Evolutionary conservation across 768 basidiomycete genomes (phyloP), one percentile per base, ranked within the genome.

Genomic region (Rhodotorula toruloides): DNA sequence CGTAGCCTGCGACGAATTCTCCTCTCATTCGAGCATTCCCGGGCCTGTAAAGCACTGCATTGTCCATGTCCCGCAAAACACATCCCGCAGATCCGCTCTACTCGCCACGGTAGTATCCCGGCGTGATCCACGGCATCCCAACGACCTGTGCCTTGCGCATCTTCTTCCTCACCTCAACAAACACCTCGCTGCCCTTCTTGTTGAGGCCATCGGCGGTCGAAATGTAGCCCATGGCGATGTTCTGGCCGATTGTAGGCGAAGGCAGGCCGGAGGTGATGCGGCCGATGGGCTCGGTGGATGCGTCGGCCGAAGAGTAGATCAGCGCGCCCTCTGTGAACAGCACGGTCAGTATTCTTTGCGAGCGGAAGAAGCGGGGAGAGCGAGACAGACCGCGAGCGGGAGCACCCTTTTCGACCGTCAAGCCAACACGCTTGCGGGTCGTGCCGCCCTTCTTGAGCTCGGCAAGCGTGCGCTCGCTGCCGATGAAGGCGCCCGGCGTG

Each of bases 171-270:
- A 98, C 88, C 65, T 93, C 88, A 22, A 98, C 86, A 55, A 83
- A 82, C 7, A 98, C 81, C 75, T 87, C 84, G 0, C 87, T 94
- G 17, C 90, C 91, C 77, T 90, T 93, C 80, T 92, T 97, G 79
- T 94, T 90, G 78, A 82, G 85, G 0, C 91, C 91, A 27, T 69
- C 69, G 17, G 8, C 39, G 29, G 80, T 83, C 68, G 81, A 76
- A 53, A 97, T 83, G 74, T 98, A 98, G 1, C 86, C 94, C 94
- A 98, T 98, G 1, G 93, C 91, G 72, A 98, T 90, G 77, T 99
- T 97, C 77, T 87, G 86, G 2, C 84, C 85, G 6, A 91, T 80
- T 2, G 90, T 87, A 0, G 93, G 94, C 0, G 91, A 91, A 21
- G 96, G 96, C 68, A 98, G 96, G 52, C 94, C 96, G 1, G 92